phyloP scores from a whole-genome alignment of 768 basidiomycete genomes.

The Boletus rex-veris region DNA sequence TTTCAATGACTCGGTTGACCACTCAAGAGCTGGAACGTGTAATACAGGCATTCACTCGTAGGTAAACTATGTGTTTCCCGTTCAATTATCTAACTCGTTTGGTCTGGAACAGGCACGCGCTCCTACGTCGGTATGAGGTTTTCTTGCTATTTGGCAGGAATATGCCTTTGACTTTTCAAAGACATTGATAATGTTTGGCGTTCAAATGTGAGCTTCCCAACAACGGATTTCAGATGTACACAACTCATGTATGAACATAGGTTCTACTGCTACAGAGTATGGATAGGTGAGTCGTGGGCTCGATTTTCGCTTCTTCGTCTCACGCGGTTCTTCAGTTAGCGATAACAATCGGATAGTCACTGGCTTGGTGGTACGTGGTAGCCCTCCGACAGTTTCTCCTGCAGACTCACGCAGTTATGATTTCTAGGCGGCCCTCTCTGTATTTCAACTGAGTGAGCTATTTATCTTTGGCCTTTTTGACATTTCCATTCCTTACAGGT shows the following conservation, averaged over 20 bases:
- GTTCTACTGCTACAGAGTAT: constrained; percentile 1
- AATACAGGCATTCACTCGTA: not conserved
- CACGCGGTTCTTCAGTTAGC: not conserved
- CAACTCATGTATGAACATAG: not conserved
- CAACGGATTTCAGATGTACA: not conserved
- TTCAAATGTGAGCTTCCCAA: not conserved
- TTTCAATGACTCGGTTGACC: not conserved
- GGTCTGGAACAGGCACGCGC: not conserved
- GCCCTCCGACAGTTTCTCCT: too few species aligned
- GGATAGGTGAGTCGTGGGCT: not conserved
- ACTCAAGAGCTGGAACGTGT: not conserved
- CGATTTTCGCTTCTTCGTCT: not conserved
- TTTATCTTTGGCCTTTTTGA: too few species aligned
- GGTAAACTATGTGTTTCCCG: not conserved
- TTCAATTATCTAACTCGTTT: not conserved
- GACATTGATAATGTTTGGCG: not conserved
- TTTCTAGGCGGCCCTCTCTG: not conserved
- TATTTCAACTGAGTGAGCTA: not conserved
- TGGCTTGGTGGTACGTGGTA: not conserved
- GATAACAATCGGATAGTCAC: not conserved
- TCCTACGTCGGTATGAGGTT: not conserved
- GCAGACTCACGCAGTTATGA: too few species aligned
- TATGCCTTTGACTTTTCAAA: not conserved
- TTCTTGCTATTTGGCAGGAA: not conserved
- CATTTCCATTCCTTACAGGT: not conserved